phyloP scores from a whole-genome alignment of 441 rosid genomes.

The Kokia cookei region DNA sequence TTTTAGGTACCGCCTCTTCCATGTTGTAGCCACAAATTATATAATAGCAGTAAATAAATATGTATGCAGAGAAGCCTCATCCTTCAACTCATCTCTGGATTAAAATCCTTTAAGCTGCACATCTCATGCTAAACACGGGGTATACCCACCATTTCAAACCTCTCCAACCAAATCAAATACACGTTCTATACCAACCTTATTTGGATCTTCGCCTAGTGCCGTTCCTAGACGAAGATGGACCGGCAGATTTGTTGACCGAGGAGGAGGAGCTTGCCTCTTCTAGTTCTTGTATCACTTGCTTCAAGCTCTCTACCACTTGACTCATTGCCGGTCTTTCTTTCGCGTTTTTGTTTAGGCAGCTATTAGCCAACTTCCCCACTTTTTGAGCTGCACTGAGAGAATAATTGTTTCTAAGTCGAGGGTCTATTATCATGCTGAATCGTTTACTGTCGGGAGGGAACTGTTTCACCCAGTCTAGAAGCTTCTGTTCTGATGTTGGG shows the following conservation, averaged over 20 bases:
- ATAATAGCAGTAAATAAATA: not conserved
- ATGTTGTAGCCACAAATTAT: not conserved
- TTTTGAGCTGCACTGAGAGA: slow-evolving; percentile 24
- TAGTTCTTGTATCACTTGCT: slow-evolving; percentile 29
- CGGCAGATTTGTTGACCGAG: not conserved
- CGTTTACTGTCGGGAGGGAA: slow-evolving; percentile 35
- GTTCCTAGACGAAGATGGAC: slow-evolving; percentile 24
- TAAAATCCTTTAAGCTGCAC: not conserved
- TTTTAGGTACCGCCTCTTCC: not conserved
- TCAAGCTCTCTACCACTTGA: slow-evolving; percentile 26
- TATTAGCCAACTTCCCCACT: slow-evolving; percentile 41
- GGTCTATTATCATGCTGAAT: slow-evolving; percentile 49
- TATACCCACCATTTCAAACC: slow-evolving; percentile 1
- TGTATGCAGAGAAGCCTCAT: not conserved
- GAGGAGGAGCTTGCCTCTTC: slow-evolving; percentile 18
- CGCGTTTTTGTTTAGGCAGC: slow-evolving; percentile 40
- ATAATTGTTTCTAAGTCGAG: slow-evolving; percentile 30
- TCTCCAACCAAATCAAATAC: not conserved
- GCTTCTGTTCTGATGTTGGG: slow-evolving; percentile 36
- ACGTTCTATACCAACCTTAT: slow-evolving; percentile 8
- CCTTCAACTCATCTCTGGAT: not conserved
- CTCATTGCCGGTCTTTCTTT: slow-evolving; percentile 47
- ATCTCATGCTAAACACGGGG: not conserved
- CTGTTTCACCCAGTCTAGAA: slow-evolving; percentile 51
- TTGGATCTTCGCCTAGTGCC: slow-evolving; percentile 3